A percentile compares a stretch with the other conserved stretches of the same genome.
These are phyloP conservation scores for Starmerella stigmatis DNA, from an alignment of 805 yeast species.

Conservation along the genomic window DNA sequence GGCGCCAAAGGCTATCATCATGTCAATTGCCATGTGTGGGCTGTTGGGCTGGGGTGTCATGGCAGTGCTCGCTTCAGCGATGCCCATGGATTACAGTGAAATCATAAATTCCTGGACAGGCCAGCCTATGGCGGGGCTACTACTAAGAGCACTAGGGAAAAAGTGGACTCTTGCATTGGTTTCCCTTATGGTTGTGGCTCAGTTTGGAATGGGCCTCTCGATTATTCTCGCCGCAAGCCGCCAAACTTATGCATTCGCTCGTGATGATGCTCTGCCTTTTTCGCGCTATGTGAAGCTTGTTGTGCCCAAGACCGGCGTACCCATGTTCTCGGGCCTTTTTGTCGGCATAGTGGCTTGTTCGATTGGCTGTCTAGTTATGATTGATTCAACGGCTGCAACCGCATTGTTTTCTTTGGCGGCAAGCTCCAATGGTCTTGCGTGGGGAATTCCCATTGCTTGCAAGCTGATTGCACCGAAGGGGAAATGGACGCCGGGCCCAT, in stretches of 20 bases:
- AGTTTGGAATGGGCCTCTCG: constrained; percentile 58
- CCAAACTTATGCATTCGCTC: constrained; percentile 64
- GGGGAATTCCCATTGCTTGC: constrained; percentile 51
- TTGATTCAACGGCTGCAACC: constrained; percentile 49
- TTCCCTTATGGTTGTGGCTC: constrained; percentile 48
- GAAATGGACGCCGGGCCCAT: constrained; percentile 47
- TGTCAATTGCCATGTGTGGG: constrained; percentile 50
- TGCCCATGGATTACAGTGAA: constrained; percentile 35
- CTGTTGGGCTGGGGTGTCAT: constrained; percentile 48
- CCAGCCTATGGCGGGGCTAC: constrained; percentile 57
- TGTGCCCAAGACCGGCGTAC: constrained; percentile 46
- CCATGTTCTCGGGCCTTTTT: constrained; percentile 52
- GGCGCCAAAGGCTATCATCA: constrained; percentile 55
- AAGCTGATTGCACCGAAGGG: constrained; percentile 34
- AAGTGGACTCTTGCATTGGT: constrained; percentile 56
- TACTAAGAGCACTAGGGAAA: constrained; percentile 52
- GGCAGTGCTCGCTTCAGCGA: constrained; percentile 42
- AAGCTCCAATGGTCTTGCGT: constrained; percentile 52
- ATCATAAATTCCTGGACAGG: constrained; percentile 37
- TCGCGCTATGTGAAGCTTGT: constrained; percentile 47
- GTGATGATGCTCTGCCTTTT: constrained; percentile 69
- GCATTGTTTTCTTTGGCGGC: constrained; percentile 57
- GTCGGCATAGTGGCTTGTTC: constrained; percentile 40
- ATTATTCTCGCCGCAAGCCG: constrained; percentile 55
- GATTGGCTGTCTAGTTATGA: constrained; percentile 49